These are phyloP conservation scores for Pascua guehoae DNA, from an alignment of 1,284 basidiomycete genomes.

Conservation along the genomic window DNA sequence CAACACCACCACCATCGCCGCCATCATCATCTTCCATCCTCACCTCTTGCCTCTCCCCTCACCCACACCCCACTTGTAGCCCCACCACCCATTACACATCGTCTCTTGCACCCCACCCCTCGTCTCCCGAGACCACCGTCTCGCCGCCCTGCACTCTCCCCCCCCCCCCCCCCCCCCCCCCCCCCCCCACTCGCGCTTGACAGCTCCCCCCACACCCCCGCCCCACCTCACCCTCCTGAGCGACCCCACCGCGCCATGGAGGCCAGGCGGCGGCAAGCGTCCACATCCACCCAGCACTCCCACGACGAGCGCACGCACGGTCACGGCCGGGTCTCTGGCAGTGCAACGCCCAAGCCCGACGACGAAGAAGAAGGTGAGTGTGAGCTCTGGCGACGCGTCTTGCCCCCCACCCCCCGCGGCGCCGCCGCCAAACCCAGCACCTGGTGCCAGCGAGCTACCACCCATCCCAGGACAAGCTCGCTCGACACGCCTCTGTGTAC, in stretches of 20 bases:
- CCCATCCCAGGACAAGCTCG: conserved; percentile 2
- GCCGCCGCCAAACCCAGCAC: neutral
- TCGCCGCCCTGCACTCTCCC: too few relatives aligned
- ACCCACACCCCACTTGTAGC: too few relatives aligned
- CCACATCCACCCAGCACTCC: conserved; percentile 18
- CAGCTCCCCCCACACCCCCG: neutral
- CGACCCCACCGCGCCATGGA: conserved; percentile 18
- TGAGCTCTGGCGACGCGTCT: neutral
- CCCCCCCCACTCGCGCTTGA: too few relatives aligned
- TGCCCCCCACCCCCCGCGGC: neutral
- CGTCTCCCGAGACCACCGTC: too few relatives aligned
- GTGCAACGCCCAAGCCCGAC: conserved; percentile 20
- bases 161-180: too few relatives aligned
- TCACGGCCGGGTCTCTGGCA: conserved; percentile 15
- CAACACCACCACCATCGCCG: too few relatives aligned
- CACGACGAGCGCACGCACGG: conserved; percentile 14
- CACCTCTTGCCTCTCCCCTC: too few relatives aligned
- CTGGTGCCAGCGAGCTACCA: neutral
- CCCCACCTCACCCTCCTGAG: neutral
- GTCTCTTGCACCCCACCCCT: too few relatives aligned
- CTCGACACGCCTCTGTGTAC: neutral
- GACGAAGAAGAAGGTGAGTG: conserved; percentile 23
- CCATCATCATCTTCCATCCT: too few relatives aligned
- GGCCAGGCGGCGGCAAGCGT: conserved; percentile 20
- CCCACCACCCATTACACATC: too few relatives aligned